Base-by-base conservation (phyloP, 768 basidiomycete species). In the Paxillus ammoniavirescens region DNA sequence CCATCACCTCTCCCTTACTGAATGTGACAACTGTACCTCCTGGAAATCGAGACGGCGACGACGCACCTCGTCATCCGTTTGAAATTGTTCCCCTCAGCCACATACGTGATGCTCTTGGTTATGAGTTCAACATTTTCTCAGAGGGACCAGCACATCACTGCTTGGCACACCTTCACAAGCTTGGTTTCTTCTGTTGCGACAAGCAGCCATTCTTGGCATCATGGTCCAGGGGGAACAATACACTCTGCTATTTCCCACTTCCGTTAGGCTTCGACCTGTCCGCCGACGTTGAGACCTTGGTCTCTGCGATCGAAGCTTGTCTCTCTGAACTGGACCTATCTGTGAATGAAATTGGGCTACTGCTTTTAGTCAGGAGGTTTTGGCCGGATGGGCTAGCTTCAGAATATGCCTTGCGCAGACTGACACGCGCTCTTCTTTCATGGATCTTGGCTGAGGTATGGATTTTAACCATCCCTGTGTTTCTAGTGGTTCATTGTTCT, bases 361-460 rank as follows among this genome's bases (percentile, higher is more conserved):
- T 90, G 8, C 71, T 92, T 14, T 72, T 93, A n/a, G 72, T 75
- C 5, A 77, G 83, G 50, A 78, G 83, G 60, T 81, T 89, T 56
- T 91, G 85, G 84, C 90, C 91, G 0, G 86, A 82, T 57, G 79
- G 84, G 14, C 75, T 91, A 67, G 77, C 82, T 40, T 86, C 91
- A 13, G 82, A 85, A 35, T 90, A 91, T 65, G 84, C 83, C 2
- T 66, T 87, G 46, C 79, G 77, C 49, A 74, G 89, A 43, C 73
- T 93, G 28, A 75, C 82, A 8, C 75, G 76, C 47, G 73, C 74
- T 15, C 72, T 91, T 1, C 57, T 91, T 6, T 70, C 69, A 15
- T 93, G 91, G 91, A 82, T 92, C 40, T 69, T 90, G 47, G 76
- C 81, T 4, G 89, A 92, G 76, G 90, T 89, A 56, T 52, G 73